A percentile compares a stretch with the other conserved stretches of the same genome.
These are phyloP conservation scores for Cryptococcus amylolentus DNA, from an alignment of 1,284 basidiomycete genomes.

Conservation along the genomic window DNA sequence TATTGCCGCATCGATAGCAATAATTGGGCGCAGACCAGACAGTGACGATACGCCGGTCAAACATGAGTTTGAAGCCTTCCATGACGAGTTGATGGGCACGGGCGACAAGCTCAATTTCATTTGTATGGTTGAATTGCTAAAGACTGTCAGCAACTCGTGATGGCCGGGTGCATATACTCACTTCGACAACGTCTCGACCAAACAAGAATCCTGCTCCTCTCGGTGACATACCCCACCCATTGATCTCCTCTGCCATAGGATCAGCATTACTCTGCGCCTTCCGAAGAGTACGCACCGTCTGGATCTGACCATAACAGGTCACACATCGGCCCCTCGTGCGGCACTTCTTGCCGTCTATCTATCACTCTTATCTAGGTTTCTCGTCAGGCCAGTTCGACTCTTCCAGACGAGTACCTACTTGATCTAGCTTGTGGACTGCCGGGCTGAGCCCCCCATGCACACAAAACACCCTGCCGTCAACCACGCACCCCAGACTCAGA, in stretches of 20 bases:
- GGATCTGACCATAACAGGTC: constrained; percentile 98
- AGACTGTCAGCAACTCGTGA: background rate
- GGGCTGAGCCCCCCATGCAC: constrained; percentile 92
- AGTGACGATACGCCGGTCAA: constrained; percentile 90
- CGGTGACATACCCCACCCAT: constrained; percentile 94
- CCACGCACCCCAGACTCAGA: constrained; percentile 86
- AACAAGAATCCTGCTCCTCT: constrained; percentile 94
- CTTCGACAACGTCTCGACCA: constrained; percentile 83
- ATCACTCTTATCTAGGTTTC: constrained; percentile 78
- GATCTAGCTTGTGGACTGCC: constrained; percentile 75
- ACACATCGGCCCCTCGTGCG: constrained; percentile 99
- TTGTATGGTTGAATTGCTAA: constrained; percentile 75
- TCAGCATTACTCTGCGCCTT: background rate
- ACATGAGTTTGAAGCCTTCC: constrained; percentile 96
- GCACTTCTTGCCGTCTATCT: constrained; percentile 96
- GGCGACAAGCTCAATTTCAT: constrained; percentile 91
- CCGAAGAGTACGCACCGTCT: constrained; percentile 62
- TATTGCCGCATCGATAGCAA: constrained; percentile 90
- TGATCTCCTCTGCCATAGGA: constrained; percentile 60
- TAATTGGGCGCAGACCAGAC: constrained; percentile 99
- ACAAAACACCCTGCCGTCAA: constrained; percentile 90
- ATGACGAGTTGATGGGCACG: constrained; percentile 96
- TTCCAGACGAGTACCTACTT: constrained; percentile 56
- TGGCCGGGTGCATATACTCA: constrained; percentile 2
- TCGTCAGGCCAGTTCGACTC: constrained; percentile 12